phyloP scores from a whole-genome alignment of 495 filamentous ascomycete genomes.

The Xylaria castorea region DNA sequence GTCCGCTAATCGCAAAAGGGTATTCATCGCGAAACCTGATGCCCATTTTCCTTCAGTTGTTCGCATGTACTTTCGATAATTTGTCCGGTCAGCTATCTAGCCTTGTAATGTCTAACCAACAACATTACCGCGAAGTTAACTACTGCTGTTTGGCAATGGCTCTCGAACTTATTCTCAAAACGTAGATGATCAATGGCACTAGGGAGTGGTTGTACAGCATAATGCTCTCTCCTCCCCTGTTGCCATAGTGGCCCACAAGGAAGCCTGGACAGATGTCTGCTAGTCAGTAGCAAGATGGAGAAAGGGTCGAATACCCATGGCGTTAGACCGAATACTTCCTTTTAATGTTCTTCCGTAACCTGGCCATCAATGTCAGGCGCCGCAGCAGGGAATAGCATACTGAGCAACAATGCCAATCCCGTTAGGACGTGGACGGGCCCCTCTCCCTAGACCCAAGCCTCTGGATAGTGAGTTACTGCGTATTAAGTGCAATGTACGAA shows the following conservation, averaged over 20 bases:
- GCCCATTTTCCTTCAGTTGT: not conserved
- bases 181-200: conserved; percentile 4
- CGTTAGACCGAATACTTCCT: conserved; percentile 11
- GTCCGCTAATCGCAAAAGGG: conserved; percentile 28
- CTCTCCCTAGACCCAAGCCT: conserved; percentile 19
- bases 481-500: conserved; percentile 18
- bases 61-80: not conserved
- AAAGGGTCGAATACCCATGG: conserved; percentile 16
- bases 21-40: conserved; percentile 20
- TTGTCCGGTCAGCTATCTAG: not conserved
- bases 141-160: not conserved
- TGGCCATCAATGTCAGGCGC: not conserved
- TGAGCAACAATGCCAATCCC: conserved; percentile 3
- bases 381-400: conserved; percentile 12
- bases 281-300: conserved; percentile 25
- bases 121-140: not conserved
- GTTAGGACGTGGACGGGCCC: not conserved
- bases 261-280: conserved; percentile 31
- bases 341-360: not conserved
- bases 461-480: conserved; percentile 16
- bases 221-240: conserved; percentile 35
- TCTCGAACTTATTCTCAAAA: not conserved
- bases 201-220: conserved; percentile 6
- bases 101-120: conserved; percentile 10
- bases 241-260: conserved; percentile 36